Evolutionary conservation across 148 eudicot species (phyloP).

Genomic region (Tetragonia tetragonoides): DNA sequence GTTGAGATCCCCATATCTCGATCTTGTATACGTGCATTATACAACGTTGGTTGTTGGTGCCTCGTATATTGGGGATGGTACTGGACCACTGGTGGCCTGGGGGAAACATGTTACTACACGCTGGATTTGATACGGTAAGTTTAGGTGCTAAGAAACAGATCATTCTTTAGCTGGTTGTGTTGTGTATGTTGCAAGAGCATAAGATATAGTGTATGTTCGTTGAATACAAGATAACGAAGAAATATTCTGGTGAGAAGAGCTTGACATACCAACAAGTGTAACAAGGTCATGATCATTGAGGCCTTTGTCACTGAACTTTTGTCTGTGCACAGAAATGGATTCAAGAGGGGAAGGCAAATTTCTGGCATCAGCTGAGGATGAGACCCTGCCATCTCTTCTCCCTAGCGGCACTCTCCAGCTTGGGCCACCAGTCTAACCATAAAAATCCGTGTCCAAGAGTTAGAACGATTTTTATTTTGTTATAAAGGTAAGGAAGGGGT

Average conservation of each 20-base stretch:
- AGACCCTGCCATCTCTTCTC: slow-evolving; percentile 66
- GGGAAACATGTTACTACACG: too few species aligned
- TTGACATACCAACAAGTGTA: slow-evolving; percentile 60
- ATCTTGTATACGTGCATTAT: too few species aligned
- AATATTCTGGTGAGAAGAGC: not conserved
- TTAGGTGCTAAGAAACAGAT: too few species aligned
- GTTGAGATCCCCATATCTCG: too few species aligned
- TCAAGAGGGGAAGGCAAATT: slow-evolving; percentile 67
- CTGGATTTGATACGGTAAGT: too few species aligned
- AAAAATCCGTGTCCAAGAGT: not conserved
- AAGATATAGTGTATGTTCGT: not conserved
- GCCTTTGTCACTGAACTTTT: slow-evolving; percentile 73
- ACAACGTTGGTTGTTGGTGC: too few species aligned
- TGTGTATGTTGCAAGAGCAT: not conserved
- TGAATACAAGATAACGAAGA: not conserved
- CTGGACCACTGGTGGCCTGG: too few species aligned
- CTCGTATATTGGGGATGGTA: too few species aligned
- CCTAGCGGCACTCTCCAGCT: slow-evolving; percentile 81
- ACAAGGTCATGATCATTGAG: slow-evolving; percentile 77
- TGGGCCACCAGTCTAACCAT: slow-evolving; percentile 60
- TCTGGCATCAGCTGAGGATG: slow-evolving; percentile 44
- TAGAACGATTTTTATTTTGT: too few species aligned
- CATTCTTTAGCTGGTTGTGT: not conserved
- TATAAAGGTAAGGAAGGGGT: too few species aligned
- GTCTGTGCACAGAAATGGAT: slow-evolving; percentile 54